Evolutionary conservation across 441 rosid genomes (phyloP).

Genomic region (Populus hybrid): DNA sequence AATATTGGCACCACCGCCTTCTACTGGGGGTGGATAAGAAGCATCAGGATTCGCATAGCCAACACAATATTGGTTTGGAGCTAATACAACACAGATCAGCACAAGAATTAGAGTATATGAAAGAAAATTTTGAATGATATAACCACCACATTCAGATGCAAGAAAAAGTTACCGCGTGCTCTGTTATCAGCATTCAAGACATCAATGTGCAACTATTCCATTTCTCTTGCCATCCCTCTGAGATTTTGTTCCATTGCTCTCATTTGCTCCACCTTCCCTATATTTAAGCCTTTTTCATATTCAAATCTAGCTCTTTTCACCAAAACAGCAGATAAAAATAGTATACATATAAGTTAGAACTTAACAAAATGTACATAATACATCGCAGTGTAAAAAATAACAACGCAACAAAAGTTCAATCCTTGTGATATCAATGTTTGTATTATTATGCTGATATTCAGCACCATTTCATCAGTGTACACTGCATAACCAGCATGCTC

Average conservation of each 20-base stretch:
- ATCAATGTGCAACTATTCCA: slow-evolving; percentile 57
- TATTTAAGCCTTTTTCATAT: slow-evolving; percentile 59
- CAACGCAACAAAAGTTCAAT: background rate
- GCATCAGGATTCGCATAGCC: slow-evolving; percentile 28
- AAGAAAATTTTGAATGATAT: background rate
- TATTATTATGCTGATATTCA: background rate
- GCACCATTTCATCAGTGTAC: background rate
- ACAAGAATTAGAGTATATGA: slow-evolving; percentile 1
- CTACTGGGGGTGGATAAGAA: slow-evolving; percentile 22
- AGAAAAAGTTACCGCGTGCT: slow-evolving; percentile 35
- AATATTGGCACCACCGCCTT: slow-evolving; percentile 21
- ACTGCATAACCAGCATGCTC: too few relatives aligned
- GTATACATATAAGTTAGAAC: background rate
- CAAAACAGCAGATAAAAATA: background rate
- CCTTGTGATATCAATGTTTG: background rate
- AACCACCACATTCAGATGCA: background rate
- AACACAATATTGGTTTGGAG: slow-evolving; percentile 25
- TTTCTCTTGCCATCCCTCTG: slow-evolving; percentile 57
- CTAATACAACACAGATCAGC: slow-evolving; percentile 13
- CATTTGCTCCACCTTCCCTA: slow-evolving; percentile 56
- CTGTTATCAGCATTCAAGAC: slow-evolving; percentile 40
- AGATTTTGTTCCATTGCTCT: slow-evolving; percentile 60
- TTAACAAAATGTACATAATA: background rate
- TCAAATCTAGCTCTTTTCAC: slow-evolving; percentile 53
- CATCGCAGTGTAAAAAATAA: background rate